Evolutionary conservation across 2,329 filamentous ascomycete species (phyloP).

Genomic region (Colletotrichum endophyticum): DNA sequence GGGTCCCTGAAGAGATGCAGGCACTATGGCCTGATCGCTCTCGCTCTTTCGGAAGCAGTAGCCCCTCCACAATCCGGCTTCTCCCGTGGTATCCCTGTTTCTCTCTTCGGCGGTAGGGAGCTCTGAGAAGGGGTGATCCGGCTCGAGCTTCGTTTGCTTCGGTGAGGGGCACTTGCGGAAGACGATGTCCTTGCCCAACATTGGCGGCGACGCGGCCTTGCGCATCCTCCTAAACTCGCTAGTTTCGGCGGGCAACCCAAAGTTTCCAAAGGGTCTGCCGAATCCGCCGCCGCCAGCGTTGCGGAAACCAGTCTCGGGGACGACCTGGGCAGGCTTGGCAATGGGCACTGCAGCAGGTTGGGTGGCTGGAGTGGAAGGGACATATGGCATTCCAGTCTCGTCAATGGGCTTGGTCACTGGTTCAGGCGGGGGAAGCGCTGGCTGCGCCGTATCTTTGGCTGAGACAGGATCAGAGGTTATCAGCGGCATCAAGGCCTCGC

Average conservation of each 20-base stretch:
- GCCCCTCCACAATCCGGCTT: slow-evolving; percentile 77
- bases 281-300: slow-evolving; percentile 38
- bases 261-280: slow-evolving; percentile 47
- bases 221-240: slow-evolving; percentile 51
- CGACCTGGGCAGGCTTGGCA: slow-evolving; percentile 34
- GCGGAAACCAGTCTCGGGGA: slow-evolving; percentile 47
- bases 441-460: neutral
- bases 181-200: slow-evolving; percentile 82
- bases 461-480: neutral
- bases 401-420: neutral
- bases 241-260: slow-evolving; percentile 35
- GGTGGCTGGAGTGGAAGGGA: neutral
- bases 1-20: slow-evolving; percentile 48
- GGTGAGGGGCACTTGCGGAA: slow-evolving; percentile 87
- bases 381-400: slow-evolving; percentile 7
- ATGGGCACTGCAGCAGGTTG: slow-evolving; percentile 22
- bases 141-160: slow-evolving; percentile 82
- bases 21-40: slow-evolving; percentile 40
- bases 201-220: slow-evolving; percentile 73
- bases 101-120: slow-evolving; percentile 49
- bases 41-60: slow-evolving; percentile 59
- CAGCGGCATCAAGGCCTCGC: slow-evolving; percentile 21
- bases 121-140: slow-evolving; percentile 68
- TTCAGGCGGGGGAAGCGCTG: slow-evolving; percentile 8
- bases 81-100: slow-evolving; percentile 61